These are phyloP conservation scores for Cyphellophora attinorum DNA, from an alignment of 2,329 filamentous ascomycete genomes.

Conservation along the genomic window DNA sequence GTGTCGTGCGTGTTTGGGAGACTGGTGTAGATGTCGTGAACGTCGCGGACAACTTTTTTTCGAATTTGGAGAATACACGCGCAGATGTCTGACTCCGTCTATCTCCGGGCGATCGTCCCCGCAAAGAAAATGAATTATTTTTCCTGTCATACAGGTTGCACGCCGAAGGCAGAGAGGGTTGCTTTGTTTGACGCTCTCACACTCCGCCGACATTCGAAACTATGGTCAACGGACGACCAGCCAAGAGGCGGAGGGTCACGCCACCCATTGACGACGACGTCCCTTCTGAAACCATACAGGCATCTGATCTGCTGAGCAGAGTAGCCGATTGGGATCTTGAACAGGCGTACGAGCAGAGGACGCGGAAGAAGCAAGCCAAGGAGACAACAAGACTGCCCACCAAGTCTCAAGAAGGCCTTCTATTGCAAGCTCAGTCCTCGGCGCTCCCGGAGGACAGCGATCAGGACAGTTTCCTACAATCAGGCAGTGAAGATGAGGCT, in stretches of 20 bases:
- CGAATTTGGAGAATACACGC: no score
- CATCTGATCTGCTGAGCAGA: conserved; percentile 56
- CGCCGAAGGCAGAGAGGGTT: no score
- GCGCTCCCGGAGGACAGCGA: conserved; percentile 32
- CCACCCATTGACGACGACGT: conserved; percentile 32
- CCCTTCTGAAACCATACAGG: conserved; percentile 20
- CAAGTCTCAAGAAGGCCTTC: conserved; percentile 67
- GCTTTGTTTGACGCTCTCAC: background rate
- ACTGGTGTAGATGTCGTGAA: no score
- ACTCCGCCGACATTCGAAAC: no score
- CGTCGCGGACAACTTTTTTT: no score
- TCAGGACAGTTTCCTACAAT: conserved; percentile 55
- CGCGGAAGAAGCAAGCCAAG: conserved; percentile 67
- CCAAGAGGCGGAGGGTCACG: conserved; percentile 42
- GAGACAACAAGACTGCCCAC: conserved; percentile 74
- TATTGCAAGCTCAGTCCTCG: conserved; percentile 19
- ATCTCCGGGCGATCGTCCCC: no score
- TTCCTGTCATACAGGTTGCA: no score
- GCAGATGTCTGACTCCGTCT: no score
- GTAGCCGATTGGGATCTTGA: conserved; percentile 83
- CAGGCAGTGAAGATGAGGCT: conserved; percentile 47
- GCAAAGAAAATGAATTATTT: no score
- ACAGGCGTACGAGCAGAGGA: conserved; percentile 76
- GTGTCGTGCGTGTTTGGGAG: no score
- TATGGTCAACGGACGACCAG: conserved; percentile 38